Evolutionary conservation across 768 basidiomycete species (phyloP).

Genomic region (Chalciporus sphaerocephalus): DNA sequence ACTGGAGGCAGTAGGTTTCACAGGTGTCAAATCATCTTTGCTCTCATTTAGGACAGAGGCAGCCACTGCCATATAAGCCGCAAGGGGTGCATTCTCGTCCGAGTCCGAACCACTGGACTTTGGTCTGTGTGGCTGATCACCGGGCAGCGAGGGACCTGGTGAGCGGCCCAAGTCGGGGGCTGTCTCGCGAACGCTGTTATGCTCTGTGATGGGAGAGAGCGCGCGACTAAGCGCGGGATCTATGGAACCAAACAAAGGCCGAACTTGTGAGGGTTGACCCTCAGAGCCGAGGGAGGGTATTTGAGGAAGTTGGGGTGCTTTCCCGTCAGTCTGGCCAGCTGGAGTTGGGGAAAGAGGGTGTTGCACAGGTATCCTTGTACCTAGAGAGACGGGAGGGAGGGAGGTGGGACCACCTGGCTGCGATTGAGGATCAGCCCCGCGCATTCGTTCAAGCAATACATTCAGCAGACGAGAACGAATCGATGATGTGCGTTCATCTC

Average conservation of each 20-base stretch:
- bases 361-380: slow-evolving; percentile 17
- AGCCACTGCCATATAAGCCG: slow-evolving; percentile 11
- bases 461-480: slow-evolving; percentile 59
- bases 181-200: slow-evolving; percentile 32
- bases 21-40: slow-evolving; percentile 16
- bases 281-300: slow-evolving; percentile 61
- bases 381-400: slow-evolving; percentile 17
- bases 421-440: slow-evolving; percentile 29
- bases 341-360: slow-evolving; percentile 27
- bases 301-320: slow-evolving; percentile 35
- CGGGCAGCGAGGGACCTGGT: slow-evolving; percentile 14
- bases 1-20: slow-evolving; percentile 20
- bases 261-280: slow-evolving; percentile 13
- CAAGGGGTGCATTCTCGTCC: slow-evolving; percentile 25
- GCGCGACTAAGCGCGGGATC: slow-evolving; percentile 29
- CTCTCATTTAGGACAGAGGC: slow-evolving; percentile 20
- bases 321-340: slow-evolving; percentile 6
- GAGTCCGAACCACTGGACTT: slow-evolving; percentile 19
- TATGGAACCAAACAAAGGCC: slow-evolving; percentile 9
- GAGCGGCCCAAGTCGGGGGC: slow-evolving; percentile 14
- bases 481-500: slow-evolving; percentile 71
- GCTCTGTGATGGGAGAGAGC: slow-evolving; percentile 68
- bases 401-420: slow-evolving; percentile 9
- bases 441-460: slow-evolving; percentile 64
- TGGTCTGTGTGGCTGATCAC: slow-evolving; percentile 15